Base-by-base conservation (phyloP, 2,329 filamentous ascomycete genomes). In the Leptoxyphium fumago region DNA sequence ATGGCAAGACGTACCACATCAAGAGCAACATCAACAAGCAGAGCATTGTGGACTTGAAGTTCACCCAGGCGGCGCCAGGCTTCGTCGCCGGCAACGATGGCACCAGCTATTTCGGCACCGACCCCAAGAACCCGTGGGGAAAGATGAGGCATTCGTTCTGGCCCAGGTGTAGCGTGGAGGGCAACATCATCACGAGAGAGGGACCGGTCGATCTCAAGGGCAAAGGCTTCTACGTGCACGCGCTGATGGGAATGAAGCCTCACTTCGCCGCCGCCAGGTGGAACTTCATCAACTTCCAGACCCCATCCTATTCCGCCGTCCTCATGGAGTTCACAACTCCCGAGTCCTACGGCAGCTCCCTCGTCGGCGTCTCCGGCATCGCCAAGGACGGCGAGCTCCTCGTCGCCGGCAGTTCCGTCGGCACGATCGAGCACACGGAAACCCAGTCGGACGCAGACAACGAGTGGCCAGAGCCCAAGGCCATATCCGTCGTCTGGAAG, bases 301-400 rank as follows among this genome's bases (percentile, higher is more conserved):
- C 84, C 11, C 82, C 86, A 17, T 85, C 72, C 15, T 83, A 86
- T 68, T 91, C 88, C 26, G 89, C 88, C 26, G 68, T 94, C 52
- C 71, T 96, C 70, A 98, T 98, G 91, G 84, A 96, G 64, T 98
- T 80, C 64, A 94, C 79, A 32, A 98, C 91, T 1, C 93, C 91
- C 26, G 78, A 84, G 3, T 95, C 89, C 4, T 98, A 98, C 60
- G 91, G 84, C 29, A 79, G 78, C 42, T 94, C 88, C 1, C 68
- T 77, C 14, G 87, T 98, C 50, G 82, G 77, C 50, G 82, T 96
- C 15, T 85, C 88, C 44, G 84, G 79, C 43, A 77, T 98, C 46
- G 79, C 77, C 44, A 88, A 81, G 59, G 72, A 72, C 2, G 82
- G 73, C 14, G 75, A 73, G 39, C 15, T 36, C 11, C 32, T 36